Percentiles rank a stretch among this genome's conserved stretches.
phyloP scores from a whole-genome alignment of 202 grass and related monocot genomes.

The Setaria italica region DNA sequence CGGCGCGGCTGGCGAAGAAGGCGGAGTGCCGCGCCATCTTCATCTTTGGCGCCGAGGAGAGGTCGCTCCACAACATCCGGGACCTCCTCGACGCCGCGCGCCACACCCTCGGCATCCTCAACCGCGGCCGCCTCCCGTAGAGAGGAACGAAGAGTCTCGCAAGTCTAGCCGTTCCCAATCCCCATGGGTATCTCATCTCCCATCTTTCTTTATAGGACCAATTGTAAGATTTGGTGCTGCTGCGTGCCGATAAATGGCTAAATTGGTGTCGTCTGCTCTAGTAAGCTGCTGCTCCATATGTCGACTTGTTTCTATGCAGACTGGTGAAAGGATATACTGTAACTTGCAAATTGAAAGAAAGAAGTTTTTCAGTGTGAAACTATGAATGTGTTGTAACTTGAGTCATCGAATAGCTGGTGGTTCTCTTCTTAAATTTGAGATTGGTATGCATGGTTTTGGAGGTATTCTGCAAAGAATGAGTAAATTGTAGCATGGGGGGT shows the following conservation, averaged over 20 bases:
- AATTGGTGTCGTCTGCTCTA: neutral
- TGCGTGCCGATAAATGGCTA: neutral
- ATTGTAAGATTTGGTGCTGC: constrained; percentile 12
- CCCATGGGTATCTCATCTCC: constrained; percentile 30
- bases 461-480: neutral
- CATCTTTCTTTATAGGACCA: neutral
- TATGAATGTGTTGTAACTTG: neutral
- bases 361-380: neutral
- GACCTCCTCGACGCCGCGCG: constrained; percentile 77
- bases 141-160: neutral
- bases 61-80: constrained; percentile 77
- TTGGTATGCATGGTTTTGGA: constrained; percentile 2
- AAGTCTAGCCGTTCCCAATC: neutral
- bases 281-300: neutral
- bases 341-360: neutral
- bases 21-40: constrained; percentile 80
- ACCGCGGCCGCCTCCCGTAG: constrained; percentile 73
- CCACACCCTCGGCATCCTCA: constrained; percentile 70
- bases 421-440: neutral
- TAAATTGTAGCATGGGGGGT: neutral
- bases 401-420: neutral
- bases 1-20: constrained; percentile 79
- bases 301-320: neutral
- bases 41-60: constrained; percentile 80
- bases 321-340: neutral